These are phyloP conservation scores for Monilinia polystroma DNA, from an alignment of 2,329 filamentous ascomycete species.

Conservation along the genomic window DNA sequence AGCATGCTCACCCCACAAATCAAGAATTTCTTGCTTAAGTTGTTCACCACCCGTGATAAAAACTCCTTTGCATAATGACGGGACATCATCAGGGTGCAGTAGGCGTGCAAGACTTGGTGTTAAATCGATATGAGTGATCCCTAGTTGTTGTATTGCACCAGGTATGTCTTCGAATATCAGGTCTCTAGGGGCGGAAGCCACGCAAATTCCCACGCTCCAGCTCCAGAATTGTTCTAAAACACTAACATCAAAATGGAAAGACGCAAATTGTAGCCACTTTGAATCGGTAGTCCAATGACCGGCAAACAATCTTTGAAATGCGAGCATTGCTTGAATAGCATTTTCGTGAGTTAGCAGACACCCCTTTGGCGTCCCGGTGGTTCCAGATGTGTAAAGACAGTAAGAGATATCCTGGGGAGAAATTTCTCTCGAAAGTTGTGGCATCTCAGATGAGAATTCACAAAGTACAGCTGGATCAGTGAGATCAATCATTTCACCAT, in stretches of 20 bases:
- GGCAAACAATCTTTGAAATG: constrained; percentile 76
- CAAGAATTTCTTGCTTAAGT: constrained; percentile 83
- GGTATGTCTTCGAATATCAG: constrained; percentile 81
- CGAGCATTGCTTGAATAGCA: constrained; percentile 82
- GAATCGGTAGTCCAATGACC: constrained; percentile 72
- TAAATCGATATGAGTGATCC: constrained; percentile 87
- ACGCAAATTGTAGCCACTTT: constrained; percentile 89
- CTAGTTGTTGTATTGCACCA: constrained; percentile 65
- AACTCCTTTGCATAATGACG: constrained; percentile 74
- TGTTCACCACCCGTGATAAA: constrained; percentile 93
- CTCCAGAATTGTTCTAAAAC: constrained; percentile 95
- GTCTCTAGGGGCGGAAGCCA: constrained; percentile 80
- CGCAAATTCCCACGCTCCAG: constrained; percentile 84
- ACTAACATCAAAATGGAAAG: constrained; percentile 91
- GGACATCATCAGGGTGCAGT: constrained; percentile 75
- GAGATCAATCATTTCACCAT: constrained; percentile 31
- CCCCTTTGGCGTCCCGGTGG: constrained; percentile 43
- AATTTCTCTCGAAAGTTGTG: constrained; percentile 31
- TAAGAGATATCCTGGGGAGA: constrained; percentile 37
- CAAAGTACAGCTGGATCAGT: constrained; percentile 33
- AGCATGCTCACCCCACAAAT: constrained; percentile 74
- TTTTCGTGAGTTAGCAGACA: constrained; percentile 89
- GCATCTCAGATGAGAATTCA: constrained; percentile 31
- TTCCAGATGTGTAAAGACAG: constrained; percentile 43
- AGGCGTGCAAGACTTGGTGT: constrained; percentile 84